Conservation (phyloP, 108 stramenopile species). For the Pelagomonas calceolata region DNA sequence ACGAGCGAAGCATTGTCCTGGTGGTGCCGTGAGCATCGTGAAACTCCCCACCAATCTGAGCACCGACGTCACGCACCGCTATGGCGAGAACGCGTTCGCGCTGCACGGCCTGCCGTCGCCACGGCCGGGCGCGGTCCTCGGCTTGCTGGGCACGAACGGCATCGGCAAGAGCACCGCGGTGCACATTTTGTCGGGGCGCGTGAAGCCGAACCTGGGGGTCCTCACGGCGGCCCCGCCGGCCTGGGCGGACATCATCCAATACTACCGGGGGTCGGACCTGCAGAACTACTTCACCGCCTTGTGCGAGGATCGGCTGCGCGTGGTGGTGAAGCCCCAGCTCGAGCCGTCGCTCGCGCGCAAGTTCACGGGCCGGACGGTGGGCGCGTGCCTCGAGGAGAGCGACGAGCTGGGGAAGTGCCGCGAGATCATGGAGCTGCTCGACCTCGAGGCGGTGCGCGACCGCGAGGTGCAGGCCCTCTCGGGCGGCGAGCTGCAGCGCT, state of each 20-base stretch:
- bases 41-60: conserved; percentile 95
- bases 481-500: conserved; percentile 97
- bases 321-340: conserved; percentile 97
- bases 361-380: conserved; percentile 67
- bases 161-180: conserved; percentile 93
- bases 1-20: conserved; percentile 64
- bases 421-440: conserved; percentile 60
- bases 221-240: conserved; percentile 64
- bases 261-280: conserved; percentile 93
- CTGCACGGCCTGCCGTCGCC: conserved; percentile 97
- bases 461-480: conserved; percentile 82
- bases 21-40: conserved; percentile 94
- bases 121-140: conserved; percentile 87
- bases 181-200: conserved; percentile 90
- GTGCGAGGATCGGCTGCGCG: conserved; percentile 93
- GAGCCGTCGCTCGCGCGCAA: conserved; percentile 95
- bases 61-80: conserved; percentile 88
- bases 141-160: conserved; percentile 96
- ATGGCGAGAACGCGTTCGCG: conserved; percentile 98
- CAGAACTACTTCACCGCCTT: conserved; percentile 98
- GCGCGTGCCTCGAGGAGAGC: conserved; percentile 69
- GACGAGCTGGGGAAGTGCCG: conserved; percentile 50
- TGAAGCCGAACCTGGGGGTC: conserved; percentile 91
- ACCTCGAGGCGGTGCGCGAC: conserved; percentile 78
- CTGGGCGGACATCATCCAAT: conserved; percentile 91